Evolutionary conservation across 2,329 filamentous ascomycete genomes (phyloP).

Genomic region (Biscogniauxia sp.): DNA sequence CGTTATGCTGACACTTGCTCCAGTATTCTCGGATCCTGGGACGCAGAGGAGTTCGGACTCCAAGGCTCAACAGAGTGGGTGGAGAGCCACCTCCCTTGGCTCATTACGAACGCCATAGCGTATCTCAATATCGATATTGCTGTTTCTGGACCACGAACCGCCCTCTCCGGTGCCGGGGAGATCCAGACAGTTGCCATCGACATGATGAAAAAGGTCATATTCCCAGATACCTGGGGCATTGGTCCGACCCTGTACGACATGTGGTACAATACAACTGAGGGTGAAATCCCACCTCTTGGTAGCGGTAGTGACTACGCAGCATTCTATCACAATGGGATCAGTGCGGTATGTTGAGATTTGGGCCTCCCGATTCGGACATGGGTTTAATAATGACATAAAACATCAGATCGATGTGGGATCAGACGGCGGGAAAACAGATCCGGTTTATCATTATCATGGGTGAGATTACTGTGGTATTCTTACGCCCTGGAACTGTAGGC

Average conservation of each 20-base stretch:
- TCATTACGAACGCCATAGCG: slow-evolving; percentile 10
- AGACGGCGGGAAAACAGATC: slow-evolving; percentile 7
- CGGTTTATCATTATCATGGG: slow-evolving; percentile 9
- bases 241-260: slow-evolving; percentile 8
- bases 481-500: not conserved
- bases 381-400: not conserved
- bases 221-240: slow-evolving; percentile 6
- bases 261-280: slow-evolving; percentile 11
- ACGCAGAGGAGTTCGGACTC: slow-evolving; percentile 32
- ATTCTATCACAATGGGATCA: slow-evolving; percentile 8
- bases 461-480: not conserved
- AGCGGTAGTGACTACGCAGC: slow-evolving; percentile 11
- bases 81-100: slow-evolving; percentile 8
- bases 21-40: slow-evolving; percentile 33
- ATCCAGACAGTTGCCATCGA: slow-evolving; percentile 11
- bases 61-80: slow-evolving; percentile 12
- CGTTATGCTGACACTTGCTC: not conserved
- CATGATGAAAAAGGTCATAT: slow-evolving; percentile 10
- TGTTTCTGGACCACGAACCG: slow-evolving; percentile 43
- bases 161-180: slow-evolving; percentile 16
- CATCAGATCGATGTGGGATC: slow-evolving; percentile 7
- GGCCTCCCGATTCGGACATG: not conserved
- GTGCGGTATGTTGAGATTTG: slow-evolving; percentile 2
- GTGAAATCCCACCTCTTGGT: slow-evolving; percentile 6
- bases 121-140: slow-evolving; percentile 53